Conservation (phyloP, 1,284 basidiomycete genomes). For the Coniferiporia sulphurascens region DNA sequence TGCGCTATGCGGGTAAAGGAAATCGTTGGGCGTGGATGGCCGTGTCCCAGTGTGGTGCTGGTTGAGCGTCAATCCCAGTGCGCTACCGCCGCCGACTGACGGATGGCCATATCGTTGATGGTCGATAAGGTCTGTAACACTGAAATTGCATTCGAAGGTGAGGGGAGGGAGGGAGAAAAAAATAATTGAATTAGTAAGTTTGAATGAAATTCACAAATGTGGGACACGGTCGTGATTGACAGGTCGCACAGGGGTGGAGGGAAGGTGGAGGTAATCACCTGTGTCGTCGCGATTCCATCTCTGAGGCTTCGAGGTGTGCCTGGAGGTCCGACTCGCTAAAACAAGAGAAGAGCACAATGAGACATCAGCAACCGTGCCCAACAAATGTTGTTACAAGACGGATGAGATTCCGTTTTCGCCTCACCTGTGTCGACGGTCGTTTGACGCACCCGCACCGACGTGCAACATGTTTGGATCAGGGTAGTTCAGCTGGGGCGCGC, state of each 20-base stretch:
- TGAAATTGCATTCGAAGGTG: not conserved
- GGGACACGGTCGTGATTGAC: not conserved
- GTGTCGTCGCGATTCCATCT: slow-evolving; percentile 5
- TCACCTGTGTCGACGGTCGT: slow-evolving; percentile 17
- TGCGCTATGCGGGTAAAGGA: slow-evolving; percentile 4
- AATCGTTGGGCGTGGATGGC: slow-evolving; percentile 12
- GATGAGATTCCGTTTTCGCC: not conserved
- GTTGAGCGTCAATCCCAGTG: slow-evolving; percentile 13
- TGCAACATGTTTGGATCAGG: slow-evolving; percentile 8
- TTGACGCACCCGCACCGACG: not conserved
- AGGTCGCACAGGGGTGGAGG: not conserved
- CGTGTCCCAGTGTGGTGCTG: slow-evolving; percentile 3
- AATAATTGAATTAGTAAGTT: not conserved
- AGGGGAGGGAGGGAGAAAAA: not conserved
- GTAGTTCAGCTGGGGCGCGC: not conserved
- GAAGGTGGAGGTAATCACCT: not conserved
- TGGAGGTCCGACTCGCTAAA: slow-evolving; percentile 10
- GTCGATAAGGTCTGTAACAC: not conserved
- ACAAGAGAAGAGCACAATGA: not conserved
- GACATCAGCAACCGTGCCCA: not conserved
- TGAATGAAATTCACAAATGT: not conserved
- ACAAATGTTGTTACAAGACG: not conserved
- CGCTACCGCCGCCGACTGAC: not conserved
- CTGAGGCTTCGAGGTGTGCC: not conserved
- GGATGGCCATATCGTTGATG: not conserved